These are phyloP conservation scores for Phaseolus lunatus DNA, from an alignment of 306 rosid genomes.

Conservation along the genomic window DNA sequence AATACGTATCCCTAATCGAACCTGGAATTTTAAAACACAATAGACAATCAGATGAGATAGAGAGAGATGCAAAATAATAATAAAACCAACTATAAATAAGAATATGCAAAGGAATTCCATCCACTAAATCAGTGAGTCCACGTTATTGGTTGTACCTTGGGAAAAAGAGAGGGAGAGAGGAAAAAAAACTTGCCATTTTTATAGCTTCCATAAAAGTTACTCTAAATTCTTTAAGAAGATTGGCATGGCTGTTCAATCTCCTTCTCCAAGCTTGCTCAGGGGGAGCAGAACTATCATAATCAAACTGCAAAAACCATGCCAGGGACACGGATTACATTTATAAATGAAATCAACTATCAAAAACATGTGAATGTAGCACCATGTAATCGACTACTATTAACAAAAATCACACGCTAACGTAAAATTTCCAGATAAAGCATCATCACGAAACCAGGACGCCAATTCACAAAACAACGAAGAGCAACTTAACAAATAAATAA, in stretches of 20 bases:
- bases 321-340: conserved; percentile 34
- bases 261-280: conserved; percentile 99
- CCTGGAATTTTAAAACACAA: conserved; percentile 59
- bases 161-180: conserved; percentile 35
- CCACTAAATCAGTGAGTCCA: conserved; percentile 34
- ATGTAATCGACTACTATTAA: background rate
- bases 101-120: conserved; percentile 22
- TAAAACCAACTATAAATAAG: conserved; percentile 4
- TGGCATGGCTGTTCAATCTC: conserved; percentile 89
- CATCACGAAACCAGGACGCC: conserved; percentile 9
- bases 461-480: conserved; percentile 9
- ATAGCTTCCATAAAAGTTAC: conserved; percentile 93
- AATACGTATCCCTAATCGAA: conserved; percentile 86
- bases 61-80: background rate
- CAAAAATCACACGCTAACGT: conserved; percentile 9
- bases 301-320: conserved; percentile 64
- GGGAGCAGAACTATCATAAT: conserved; percentile 94
- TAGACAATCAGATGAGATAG: conserved; percentile 33
- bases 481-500: background rate
- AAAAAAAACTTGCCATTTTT: conserved; percentile 76
- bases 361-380: background rate
- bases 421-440: background rate
- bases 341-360: background rate
- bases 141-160: background rate
- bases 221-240: conserved; percentile 91